Conservation (phyloP, 768 basidiomycete species). For the Kwoniella dejecticola region DNA sequence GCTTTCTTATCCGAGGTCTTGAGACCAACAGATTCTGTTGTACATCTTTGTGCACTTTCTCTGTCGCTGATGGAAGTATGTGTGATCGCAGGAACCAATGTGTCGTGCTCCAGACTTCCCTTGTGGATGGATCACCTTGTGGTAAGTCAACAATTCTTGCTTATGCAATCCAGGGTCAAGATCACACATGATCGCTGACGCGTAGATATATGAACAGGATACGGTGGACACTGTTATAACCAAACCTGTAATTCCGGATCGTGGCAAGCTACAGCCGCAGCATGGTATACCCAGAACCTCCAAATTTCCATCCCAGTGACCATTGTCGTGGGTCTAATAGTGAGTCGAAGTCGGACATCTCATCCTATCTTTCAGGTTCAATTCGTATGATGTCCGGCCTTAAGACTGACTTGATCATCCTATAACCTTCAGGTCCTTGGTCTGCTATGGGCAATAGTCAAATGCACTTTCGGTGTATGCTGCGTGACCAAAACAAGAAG, state of each 20-base stretch:
- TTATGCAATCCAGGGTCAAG: no score
- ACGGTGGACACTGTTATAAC: constrained; percentile 68
- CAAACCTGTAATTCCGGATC: constrained; percentile 67
- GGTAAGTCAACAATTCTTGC: constrained; percentile 63
- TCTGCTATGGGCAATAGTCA: constrained; percentile 37
- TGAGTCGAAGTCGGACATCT: constrained; percentile 28
- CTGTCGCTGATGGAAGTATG: neutral
- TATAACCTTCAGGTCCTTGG: constrained; percentile 31
- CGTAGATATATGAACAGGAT: no score
- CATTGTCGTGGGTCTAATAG: constrained; percentile 46
- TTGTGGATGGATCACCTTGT: constrained; percentile 81
- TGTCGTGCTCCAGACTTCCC: constrained; percentile 67
- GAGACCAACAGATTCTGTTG: no score
- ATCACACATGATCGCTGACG: no score
- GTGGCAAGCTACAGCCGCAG: constrained; percentile 65
- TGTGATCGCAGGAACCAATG: constrained; percentile 61
- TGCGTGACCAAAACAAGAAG: constrained; percentile 4
- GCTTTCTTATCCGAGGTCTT: no score
- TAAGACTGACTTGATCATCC: neutral
- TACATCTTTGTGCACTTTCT: no score
- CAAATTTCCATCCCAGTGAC: constrained; percentile 54
- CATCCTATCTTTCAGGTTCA: no score
- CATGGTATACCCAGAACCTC: constrained; percentile 75
- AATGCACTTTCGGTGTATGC: constrained; percentile 40
- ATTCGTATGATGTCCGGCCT: neutral